Evolutionary conservation across 2,329 filamentous ascomycete genomes (phyloP).

Genomic region (Ceratocystis ficicola): DNA sequence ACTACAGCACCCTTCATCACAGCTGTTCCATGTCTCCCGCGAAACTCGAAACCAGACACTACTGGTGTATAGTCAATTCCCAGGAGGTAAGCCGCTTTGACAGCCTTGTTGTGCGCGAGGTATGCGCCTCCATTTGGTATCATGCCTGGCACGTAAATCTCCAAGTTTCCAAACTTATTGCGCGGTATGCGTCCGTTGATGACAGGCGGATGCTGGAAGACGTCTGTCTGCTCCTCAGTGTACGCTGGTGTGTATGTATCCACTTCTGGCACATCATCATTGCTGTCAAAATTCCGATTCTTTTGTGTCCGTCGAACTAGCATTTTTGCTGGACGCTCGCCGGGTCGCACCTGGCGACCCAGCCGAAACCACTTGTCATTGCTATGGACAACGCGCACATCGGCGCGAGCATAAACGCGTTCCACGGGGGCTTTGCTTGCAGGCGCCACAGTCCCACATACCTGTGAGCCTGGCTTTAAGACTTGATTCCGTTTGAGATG

Average conservation of each 20-base stretch:
- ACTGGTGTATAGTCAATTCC: slow-evolving; percentile 81
- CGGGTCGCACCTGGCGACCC: slow-evolving; percentile 63
- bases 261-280: slow-evolving; percentile 28
- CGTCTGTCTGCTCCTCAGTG: slow-evolving; percentile 51
- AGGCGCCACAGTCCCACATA: slow-evolving; percentile 65
- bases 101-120: slow-evolving; percentile 47
- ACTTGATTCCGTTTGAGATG: slow-evolving; percentile 78
- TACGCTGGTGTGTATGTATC: slow-evolving; percentile 45
- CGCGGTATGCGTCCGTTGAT: slow-evolving; percentile 65
- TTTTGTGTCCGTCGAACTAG: slow-evolving; percentile 30
- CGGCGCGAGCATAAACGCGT: slow-evolving; percentile 66
- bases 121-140: slow-evolving; percentile 71
- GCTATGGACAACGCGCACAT: slow-evolving; percentile 67
- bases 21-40: slow-evolving; percentile 73
- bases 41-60: slow-evolving; percentile 80
- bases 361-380: slow-evolving; percentile 84
- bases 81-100: slow-evolving; percentile 60
- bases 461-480: slow-evolving; percentile 54
- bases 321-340: slow-evolving; percentile 74
- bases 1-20: slow-evolving; percentile 68
- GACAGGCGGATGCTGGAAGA: slow-evolving; percentile 67
- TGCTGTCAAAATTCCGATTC: slow-evolving; percentile 27
- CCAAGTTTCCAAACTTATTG: slow-evolving; percentile 89
- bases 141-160: slow-evolving; percentile 88
- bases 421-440: slow-evolving; percentile 55